Base-by-base conservation (phyloP, 495 filamentous ascomycete species). In the Aspergillus diversus region DNA sequence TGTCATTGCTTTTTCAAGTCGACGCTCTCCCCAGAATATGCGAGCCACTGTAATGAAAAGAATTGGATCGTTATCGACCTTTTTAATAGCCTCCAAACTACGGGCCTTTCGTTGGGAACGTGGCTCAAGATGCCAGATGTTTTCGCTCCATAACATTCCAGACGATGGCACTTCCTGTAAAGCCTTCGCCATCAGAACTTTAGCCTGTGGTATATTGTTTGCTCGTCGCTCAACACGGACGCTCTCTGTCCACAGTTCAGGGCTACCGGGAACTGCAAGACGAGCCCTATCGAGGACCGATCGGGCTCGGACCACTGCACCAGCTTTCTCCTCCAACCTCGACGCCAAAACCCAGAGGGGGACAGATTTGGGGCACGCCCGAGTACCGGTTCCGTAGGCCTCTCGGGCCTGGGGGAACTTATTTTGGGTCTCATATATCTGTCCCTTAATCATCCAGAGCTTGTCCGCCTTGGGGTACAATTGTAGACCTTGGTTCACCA, bases 391-490 rank as follows among this genome's bases (percentile, higher is more conserved):
- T 63, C 85, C 86, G 76, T 95, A 98, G 1, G 96, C 93, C 71
- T 99, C 92, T 51, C 93, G 86, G 5, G 96, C 95, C 71, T 96
- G 90, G 0, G 91, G 87, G 42, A 90, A 77, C 71, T 90, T 90
- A 63, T 81, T 84, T 55, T 90, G 84, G 15, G 85, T 78, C 67
- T 97, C 90, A 83, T 98, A 99, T 63, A 98, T 92, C 67, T 99
- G 95, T 5, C 96, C 95, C 77, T 98, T 99, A 81, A 97, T 92
- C 91, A 97, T 97, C 89, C 92, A 97, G 11, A 99, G 84, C 73
- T 97, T 97, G 57, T 91, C 87, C 2, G 89, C 85, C 52, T 86
- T 85, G 11, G 96, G 94, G 75, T 95, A 98, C n/a, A 91, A 80
- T 58, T 92, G 88, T 0, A 99, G 81, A 33, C 89, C 96, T 69